Base-by-base conservation (phyloP, 148 eudicot genomes). In the Oxyria digyna region DNA sequence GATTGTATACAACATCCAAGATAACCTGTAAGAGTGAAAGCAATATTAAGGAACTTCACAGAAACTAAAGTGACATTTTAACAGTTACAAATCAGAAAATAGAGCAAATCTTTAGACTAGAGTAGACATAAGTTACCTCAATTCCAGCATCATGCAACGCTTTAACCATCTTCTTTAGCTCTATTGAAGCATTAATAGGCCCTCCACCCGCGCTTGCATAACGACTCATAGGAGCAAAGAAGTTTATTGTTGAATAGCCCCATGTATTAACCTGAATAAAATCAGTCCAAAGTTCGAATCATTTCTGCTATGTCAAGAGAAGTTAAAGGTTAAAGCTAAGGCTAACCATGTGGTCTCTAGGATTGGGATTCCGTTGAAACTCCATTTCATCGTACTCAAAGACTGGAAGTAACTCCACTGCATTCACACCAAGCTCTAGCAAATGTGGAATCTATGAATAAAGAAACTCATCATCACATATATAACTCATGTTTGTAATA, bases 171-270 rank as follows among this genome's bases (percentile, higher is more conserved):
- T 87, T 82, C 77, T 95, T 95, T 65, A 95, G 80, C 82, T 95
- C 97, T 72, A 71, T 67, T 6, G 99, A 81, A 75, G 97, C 99
- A 77, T 78, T 80, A 70, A 81, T 40, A 71, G 99, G 91, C 71
- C 99, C 99, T 70, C 97, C 96, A 72, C 91, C 96, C 84, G 81
- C 79, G 66, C 96, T 88, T 74, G 97, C 99, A 82, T 95, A 95
- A 52, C 99, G 99, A 77, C 94, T 88, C 97, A 95, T 95, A n/a
- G 99, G 99, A 65, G 99, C 89, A 78, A 95, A 95, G 84, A 95
- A 95, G 78, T 95, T 95, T 71, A 95, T 85, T 68, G 99, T 95
- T 63, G 99, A 95, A 83, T 95, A 95, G 62, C 99, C 99, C 99
- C 99, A 95, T 21, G 99, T 91, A 75, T 95, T 95, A 50, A 91